Percentiles rank a stretch among this genome's conserved stretches.
Conservation (phyloP, 345 rosid species). For the Dipteronia sinensis region DNA sequence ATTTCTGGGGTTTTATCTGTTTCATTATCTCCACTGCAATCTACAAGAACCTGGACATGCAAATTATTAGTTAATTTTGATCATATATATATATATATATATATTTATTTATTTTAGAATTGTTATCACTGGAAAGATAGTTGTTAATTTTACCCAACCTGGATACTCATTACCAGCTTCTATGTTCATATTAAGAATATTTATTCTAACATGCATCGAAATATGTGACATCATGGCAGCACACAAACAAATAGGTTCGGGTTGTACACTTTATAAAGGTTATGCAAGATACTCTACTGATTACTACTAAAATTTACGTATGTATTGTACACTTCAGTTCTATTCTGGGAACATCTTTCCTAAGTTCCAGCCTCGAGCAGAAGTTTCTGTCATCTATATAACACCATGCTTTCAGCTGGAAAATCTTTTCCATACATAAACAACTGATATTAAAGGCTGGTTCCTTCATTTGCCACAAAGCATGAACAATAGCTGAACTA, state of each 20-base stretch:
- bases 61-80: conserved; percentile 18
- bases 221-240: not conserved
- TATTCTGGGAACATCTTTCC: not conserved
- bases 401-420: not conserved
- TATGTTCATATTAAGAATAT: not conserved
- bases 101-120: not conserved
- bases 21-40: conserved; percentile 83
- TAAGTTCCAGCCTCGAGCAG: not conserved
- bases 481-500: not conserved
- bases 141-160: not conserved
- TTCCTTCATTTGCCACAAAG: conserved; percentile 2
- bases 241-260: not conserved
- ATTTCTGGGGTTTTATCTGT: conserved; percentile 64
- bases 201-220: not conserved
- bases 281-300: not conserved
- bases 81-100: not conserved
- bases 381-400: not conserved
- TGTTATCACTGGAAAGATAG: not conserved
- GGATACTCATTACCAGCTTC: not conserved
- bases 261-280: not conserved
- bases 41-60: conserved; percentile 68
- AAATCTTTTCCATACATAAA: not conserved
- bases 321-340: not conserved
- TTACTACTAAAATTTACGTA: not conserved
- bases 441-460: not conserved